phyloP scores from a whole-genome alignment of 352 stramenopile genomes.

The Globisporangium orthogonon region DNA sequence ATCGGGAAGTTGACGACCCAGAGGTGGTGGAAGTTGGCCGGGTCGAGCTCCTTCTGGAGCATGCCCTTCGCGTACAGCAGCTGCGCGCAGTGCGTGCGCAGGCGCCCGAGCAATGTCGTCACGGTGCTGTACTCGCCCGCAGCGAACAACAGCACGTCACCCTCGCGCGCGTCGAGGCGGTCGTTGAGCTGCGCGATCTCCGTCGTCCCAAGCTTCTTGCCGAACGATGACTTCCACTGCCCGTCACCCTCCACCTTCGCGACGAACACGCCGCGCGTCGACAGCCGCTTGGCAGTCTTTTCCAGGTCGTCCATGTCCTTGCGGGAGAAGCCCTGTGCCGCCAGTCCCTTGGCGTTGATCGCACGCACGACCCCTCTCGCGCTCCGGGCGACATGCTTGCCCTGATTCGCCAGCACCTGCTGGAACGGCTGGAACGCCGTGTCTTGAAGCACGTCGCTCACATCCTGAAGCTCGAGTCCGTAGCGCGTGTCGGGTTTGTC shows the following conservation, averaged over 20 bases:
- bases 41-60: constrained; percentile 52
- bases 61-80: constrained; percentile 52
- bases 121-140: constrained; percentile 48
- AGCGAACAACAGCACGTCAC: constrained; percentile 66
- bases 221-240: constrained; percentile 70
- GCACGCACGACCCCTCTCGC: constrained; percentile 34
- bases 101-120: constrained; percentile 50
- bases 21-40: constrained; percentile 69
- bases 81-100: constrained; percentile 60
- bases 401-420: constrained; percentile 15
- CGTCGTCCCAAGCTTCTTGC: constrained; percentile 41
- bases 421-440: constrained; percentile 46
- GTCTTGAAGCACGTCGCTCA: constrained; percentile 29
- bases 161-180: constrained; percentile 43
- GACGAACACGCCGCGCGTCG: constrained; percentile 37
- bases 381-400: constrained; percentile 15
- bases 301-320: constrained; percentile 70
- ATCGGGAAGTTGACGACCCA: constrained; percentile 88
- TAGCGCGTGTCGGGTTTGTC: constrained; percentile 86
- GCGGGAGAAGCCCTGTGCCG: constrained; percentile 46
- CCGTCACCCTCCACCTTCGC: constrained; percentile 51
- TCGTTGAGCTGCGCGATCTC: constrained; percentile 46
- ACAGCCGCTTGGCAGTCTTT: constrained; percentile 39
- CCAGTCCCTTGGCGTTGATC: constrained; percentile 69
- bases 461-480: constrained; percentile 59